These are phyloP conservation scores for Ceriops tagal DNA, from an alignment of 345 rosid genomes.

Conservation along the genomic window DNA sequence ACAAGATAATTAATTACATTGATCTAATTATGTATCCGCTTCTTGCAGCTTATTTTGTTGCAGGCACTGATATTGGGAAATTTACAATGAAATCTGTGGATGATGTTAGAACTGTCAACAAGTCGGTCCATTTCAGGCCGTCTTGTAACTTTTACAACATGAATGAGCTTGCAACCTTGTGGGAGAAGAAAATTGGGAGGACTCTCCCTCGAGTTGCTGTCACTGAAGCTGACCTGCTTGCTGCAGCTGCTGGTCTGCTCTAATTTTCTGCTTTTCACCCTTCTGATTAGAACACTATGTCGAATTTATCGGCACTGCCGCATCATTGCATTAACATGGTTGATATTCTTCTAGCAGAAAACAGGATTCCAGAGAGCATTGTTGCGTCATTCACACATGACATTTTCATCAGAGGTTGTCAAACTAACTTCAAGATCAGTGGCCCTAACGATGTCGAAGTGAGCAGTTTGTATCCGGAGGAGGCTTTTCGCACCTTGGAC, in stretches of 20 bases:
- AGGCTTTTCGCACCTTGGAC: slow-evolving; percentile 44
- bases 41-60: slow-evolving; percentile 59
- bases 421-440: slow-evolving; percentile 42
- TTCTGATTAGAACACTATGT: too few relatives aligned
- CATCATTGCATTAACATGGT: background rate
- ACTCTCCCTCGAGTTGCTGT: slow-evolving; percentile 50
- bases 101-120: slow-evolving; percentile 51
- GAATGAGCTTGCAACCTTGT: slow-evolving; percentile 61
- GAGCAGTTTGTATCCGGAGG: slow-evolving; percentile 45
- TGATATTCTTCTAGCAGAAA: slow-evolving; percentile 32
- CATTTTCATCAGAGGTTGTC: slow-evolving; percentile 69
- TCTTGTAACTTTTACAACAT: slow-evolving; percentile 47
- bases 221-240: slow-evolving; percentile 47
- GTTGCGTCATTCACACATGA: slow-evolving; percentile 77
- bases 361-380: slow-evolving; percentile 49
- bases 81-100: slow-evolving; percentile 59
- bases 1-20: too few relatives aligned
- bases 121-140: slow-evolving; percentile 59
- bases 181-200: slow-evolving; percentile 63
- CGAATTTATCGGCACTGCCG: too few relatives aligned
- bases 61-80: slow-evolving; percentile 65
- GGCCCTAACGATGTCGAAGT: slow-evolving; percentile 40
- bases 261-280: background rate
- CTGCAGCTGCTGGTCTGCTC: slow-evolving; percentile 49
- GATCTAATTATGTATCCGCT: background rate